Base-by-base conservation (phyloP, 164 flowering plant species). In the Tetracentron sinense region DNA sequence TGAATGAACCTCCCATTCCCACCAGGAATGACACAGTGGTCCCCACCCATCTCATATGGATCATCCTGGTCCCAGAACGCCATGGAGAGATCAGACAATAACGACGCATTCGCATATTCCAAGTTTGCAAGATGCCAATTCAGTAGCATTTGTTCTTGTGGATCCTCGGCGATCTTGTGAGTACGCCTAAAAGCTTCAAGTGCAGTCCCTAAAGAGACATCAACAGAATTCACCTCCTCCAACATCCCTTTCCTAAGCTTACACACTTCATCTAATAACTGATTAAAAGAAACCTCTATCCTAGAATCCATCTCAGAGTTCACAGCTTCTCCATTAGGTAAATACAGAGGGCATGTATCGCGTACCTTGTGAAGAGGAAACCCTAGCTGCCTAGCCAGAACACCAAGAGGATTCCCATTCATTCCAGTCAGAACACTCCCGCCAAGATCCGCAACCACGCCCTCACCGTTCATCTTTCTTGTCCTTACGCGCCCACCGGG, bases 51-150 rank as follows among this genome's bases (percentile, higher is more conserved):
- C 73, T 94, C 99, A 75, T 81, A 94, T 0, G 97, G 99, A 72
- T 94, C 99, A 78, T 94, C 99, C 66, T 94, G 99, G 73, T 94
- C 99, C 99, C 99, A 94, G 58, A 78, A 91, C 2, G 90, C 95
- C 93, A 89, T 81, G 0, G 99, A 94, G 61, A 94, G 77, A 73
- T 88, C 85, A 33, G 91, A 82, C 79, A 94, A 71, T 62, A 82
- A 58, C 0, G 92, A 73, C 0, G 99, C 99, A 85, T 94, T 94
- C 0, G 99, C 99, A 68, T 94, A 94, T 66, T 94, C 99, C 54
- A 94, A 74, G 62, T 94, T 94, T 0, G 99, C 99, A 20, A 91
- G 83, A 78, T 94, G 99, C 99, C 99, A 94, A 75, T 94, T 75
- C 70, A 94, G 74, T 6, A 94, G 74, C 96, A 91, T 91, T 19